A percentile compares a stretch with the other conserved stretches of the same genome.
Conservation (phyloP, 768 basidiomycete genomes). For the button mushroom (Agaricus bisporus) region DNA sequence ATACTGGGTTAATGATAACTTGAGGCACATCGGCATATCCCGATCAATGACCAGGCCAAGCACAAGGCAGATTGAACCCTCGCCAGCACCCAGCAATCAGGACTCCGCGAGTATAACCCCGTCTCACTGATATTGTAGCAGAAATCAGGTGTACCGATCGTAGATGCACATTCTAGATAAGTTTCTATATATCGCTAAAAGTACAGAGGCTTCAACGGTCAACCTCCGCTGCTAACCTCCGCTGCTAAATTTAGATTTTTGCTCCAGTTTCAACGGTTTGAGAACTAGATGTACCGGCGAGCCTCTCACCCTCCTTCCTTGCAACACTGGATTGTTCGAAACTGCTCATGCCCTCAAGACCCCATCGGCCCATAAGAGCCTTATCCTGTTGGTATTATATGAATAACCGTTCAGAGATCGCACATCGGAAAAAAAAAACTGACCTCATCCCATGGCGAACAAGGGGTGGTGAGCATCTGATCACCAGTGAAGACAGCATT, state of each 20-base stretch:
- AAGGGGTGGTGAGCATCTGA: slow-evolving; percentile 94
- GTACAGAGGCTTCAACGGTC: too few species aligned
- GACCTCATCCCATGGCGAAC: slow-evolving; percentile 95
- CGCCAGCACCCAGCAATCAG: too few species aligned
- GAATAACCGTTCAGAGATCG: slow-evolving; percentile 6
- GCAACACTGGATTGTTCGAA: slow-evolving; percentile 72
- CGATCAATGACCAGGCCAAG: not conserved
- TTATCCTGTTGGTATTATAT: slow-evolving; percentile 57
- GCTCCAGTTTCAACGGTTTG: not conserved
- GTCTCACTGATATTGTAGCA: too few species aligned
- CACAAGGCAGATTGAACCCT: too few species aligned
- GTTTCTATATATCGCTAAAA: too few species aligned
- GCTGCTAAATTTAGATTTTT: not conserved
- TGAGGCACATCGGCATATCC: slow-evolving; percentile 14
- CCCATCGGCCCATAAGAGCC: slow-evolving; percentile 90
- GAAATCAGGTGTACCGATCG: too few species aligned
- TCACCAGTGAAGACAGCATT: slow-evolving; percentile 99
- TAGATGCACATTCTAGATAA: too few species aligned
- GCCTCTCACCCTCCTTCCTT: slow-evolving; percentile 40
- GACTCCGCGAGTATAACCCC: too few species aligned
- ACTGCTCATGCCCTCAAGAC: slow-evolving; percentile 83
- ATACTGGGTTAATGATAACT: not conserved
- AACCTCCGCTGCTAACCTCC: too few species aligned
- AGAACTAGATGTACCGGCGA: slow-evolving; percentile 11
- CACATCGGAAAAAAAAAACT: slow-evolving; percentile 13